These are phyloP conservation scores for Pseudomicrostroma phylloplanum DNA, from an alignment of 1,284 basidiomycete genomes.

Conservation along the genomic window DNA sequence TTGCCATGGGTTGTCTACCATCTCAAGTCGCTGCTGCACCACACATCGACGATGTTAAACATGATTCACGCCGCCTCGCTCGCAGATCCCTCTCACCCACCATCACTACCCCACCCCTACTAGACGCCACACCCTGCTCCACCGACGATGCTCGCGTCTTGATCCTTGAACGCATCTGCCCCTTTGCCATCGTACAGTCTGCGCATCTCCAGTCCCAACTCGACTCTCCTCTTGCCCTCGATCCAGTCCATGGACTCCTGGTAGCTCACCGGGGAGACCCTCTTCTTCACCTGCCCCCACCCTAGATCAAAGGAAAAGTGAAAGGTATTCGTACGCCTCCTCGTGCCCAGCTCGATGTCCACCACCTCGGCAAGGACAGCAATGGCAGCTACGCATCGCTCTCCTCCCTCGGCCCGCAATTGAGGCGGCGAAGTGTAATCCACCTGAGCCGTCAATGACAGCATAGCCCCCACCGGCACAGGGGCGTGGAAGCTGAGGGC, in stretches of 20 bases:
- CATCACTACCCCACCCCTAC: no score
- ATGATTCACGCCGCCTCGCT: no score
- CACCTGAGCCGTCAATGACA: conserved; percentile 37
- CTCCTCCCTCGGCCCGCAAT: conserved; percentile 10
- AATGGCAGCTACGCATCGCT: conserved; percentile 23
- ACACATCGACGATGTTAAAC: no score
- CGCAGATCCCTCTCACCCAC: no score
- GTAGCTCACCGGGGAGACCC: conserved; percentile 21
- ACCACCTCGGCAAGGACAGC: conserved; percentile 37
- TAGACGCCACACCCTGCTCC: no score
- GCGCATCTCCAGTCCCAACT: conserved; percentile 34
- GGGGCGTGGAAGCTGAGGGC: conserved; percentile 39
- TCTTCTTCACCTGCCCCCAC: conserved; percentile 10
- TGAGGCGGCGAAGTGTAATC: conserved; percentile 25
- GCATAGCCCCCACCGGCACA: conserved; percentile 41
- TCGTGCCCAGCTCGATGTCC: conserved; percentile 29
- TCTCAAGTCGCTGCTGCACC: no score
- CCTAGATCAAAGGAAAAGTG: conserved; percentile 42
- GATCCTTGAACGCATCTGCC: no score
- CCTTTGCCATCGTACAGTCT: conserved; percentile 19
- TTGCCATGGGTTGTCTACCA: no score
- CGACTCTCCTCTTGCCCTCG: conserved; percentile 36
- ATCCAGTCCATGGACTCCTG: conserved; percentile 42
- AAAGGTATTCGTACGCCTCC: conserved; percentile 37
- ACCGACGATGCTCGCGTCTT: no score